Conservation (phyloP, 768 basidiomycete species). For the Russula virescens region DNA sequence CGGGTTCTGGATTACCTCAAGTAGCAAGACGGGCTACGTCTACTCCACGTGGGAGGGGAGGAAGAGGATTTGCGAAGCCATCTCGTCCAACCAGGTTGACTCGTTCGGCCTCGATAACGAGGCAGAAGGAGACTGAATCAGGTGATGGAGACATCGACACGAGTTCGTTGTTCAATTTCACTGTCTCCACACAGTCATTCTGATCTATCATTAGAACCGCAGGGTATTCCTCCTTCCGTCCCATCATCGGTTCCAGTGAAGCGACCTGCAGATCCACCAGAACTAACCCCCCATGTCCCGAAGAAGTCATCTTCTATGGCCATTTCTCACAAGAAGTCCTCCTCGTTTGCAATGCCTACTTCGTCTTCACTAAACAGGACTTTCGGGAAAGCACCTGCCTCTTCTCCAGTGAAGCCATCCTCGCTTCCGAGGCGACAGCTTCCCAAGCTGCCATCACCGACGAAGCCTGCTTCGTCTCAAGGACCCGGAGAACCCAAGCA, state of each 20-base stretch:
- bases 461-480: conserved; percentile 16
- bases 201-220: conserved; percentile 8
- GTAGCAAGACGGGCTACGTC: background rate
- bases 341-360: conserved; percentile 24
- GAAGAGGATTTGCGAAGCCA: background rate
- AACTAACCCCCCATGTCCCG: background rate
- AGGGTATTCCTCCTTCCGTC: background rate
- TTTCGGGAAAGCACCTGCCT: conserved; percentile 4
- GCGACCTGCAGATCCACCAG: background rate
- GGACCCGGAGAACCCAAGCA: conserved; percentile 19
- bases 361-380: conserved; percentile 22
- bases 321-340: conserved; percentile 15
- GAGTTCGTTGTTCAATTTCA: conserved; percentile 11
- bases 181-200: background rate
- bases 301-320: conserved; percentile 2
- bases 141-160: background rate
- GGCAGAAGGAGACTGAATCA: conserved; percentile 3
- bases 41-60: background rate
- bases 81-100: conserved; percentile 9
- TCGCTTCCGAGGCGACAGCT: conserved; percentile 12
- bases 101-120: conserved; percentile 16
- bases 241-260: conserved; percentile 3
- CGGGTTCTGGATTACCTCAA: background rate
- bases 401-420: conserved; percentile 16
- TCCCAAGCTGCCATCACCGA: conserved; percentile 12